Evolutionary conservation across 225 moss, liverwort and hornwort genomes (phyloP).

Genomic region (Polytrichum commune): DNA sequence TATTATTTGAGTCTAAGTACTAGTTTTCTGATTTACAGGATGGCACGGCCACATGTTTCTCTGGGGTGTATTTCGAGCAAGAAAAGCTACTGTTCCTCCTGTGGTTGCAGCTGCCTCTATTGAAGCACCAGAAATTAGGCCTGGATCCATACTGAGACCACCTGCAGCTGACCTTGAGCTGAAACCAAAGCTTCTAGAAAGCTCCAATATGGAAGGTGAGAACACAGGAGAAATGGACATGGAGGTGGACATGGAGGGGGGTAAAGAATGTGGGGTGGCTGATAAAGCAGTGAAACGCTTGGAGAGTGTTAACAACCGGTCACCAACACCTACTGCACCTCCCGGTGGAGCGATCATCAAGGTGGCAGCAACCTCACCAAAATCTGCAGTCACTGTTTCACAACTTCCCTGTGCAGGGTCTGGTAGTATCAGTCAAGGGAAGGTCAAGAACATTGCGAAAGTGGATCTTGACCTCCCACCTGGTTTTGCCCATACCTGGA

Average conservation of each 20-base stretch:
- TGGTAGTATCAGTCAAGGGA: slow-evolving; percentile 21
- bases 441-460: slow-evolving; percentile 17
- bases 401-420: slow-evolving; percentile 25
- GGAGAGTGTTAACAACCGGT: slow-evolving; percentile 27
- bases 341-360: slow-evolving; percentile 46
- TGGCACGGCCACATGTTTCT: slow-evolving; percentile 85
- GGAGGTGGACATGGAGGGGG: slow-evolving; percentile 86
- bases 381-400: slow-evolving; percentile 1
- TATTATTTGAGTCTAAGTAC: no score
- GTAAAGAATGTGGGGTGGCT: slow-evolving; percentile 56
- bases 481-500: slow-evolving; percentile 65
- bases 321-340: slow-evolving; percentile 40
- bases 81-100: slow-evolving; percentile 29
- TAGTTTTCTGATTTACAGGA: slow-evolving; percentile 44
- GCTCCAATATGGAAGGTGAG: slow-evolving; percentile 21
- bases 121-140: slow-evolving; percentile 22
- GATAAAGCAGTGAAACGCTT: slow-evolving; percentile 51
- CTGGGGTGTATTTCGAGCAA: slow-evolving; percentile 97
- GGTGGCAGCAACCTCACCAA: slow-evolving; percentile 44
- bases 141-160: slow-evolving; percentile 11
- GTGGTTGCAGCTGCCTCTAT: slow-evolving; percentile 14
- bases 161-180: slow-evolving; percentile 12
- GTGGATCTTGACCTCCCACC: slow-evolving; percentile 73
- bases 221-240: slow-evolving; percentile 69
- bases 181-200: slow-evolving; percentile 10